Percentiles rank a stretch among this genome's conserved stretches.
Conservation (phyloP, 2,329 filamentous ascomycete species). For the Ilyonectria destructans region DNA sequence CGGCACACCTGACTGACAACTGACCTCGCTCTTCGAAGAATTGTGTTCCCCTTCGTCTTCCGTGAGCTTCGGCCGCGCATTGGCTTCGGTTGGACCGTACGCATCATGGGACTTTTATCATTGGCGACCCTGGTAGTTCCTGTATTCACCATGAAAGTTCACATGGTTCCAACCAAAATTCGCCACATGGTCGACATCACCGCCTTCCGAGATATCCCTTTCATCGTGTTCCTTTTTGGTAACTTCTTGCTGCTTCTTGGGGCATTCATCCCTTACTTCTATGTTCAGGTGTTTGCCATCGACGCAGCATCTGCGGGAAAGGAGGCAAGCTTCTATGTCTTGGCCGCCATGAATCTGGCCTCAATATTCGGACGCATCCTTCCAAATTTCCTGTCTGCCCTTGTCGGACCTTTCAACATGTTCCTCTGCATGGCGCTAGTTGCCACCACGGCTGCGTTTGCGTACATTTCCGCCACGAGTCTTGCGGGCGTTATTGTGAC, state of each 20-base stretch:
- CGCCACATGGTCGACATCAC: not conserved
- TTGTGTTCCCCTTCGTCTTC: not conserved
- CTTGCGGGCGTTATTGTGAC: not conserved
- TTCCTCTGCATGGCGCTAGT: not conserved
- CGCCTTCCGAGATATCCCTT: not conserved
- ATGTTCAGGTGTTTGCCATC: not conserved
- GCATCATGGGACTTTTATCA: not conserved
- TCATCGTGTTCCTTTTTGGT: not conserved
- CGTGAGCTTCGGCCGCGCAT: not conserved
- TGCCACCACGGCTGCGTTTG: not conserved
- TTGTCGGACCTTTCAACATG: not conserved
- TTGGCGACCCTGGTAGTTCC: not conserved
- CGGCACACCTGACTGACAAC: not conserved
- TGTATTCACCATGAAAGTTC: not conserved
- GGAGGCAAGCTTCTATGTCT: not conserved
- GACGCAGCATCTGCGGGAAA: not conserved
- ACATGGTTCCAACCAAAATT: not conserved
- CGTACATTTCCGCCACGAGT: not conserved
- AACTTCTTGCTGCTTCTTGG: not conserved
- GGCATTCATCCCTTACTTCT: not conserved
- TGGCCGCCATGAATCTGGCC: not conserved
- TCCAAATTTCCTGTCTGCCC: not conserved
- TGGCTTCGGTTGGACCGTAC: conserved; percentile 1
- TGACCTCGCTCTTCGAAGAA: not conserved
- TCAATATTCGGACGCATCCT: not conserved